Evolutionary conservation across 2,329 filamentous ascomycete species (phyloP).

Genomic region (Madurella fahalii): DNA sequence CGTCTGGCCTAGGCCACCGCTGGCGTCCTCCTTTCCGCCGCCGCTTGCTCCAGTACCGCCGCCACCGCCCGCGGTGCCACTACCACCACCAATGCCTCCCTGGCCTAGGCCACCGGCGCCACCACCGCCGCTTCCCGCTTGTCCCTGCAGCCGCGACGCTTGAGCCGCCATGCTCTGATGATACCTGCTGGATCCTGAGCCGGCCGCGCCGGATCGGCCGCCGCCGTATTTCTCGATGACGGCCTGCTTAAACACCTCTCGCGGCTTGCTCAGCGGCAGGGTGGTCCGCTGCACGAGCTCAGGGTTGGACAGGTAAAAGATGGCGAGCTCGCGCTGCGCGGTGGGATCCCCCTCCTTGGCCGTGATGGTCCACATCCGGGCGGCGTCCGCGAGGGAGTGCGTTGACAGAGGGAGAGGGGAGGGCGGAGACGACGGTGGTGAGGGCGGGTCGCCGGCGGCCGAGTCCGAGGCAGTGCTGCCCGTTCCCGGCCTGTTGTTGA

Average conservation of each 20-base stretch:
- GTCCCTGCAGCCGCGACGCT: conserved; percentile 5
- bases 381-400: conserved; percentile 74
- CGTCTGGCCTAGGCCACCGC: conserved; percentile 26
- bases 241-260: conserved; percentile 86
- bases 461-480: conserved; percentile 18
- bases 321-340: conserved; percentile 86
- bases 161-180: conserved; percentile 16
- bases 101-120: not conserved
- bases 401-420: conserved; percentile 49
- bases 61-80: not conserved
- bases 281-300: conserved; percentile 78
- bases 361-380: conserved; percentile 85
- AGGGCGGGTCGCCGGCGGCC: conserved; percentile 4
- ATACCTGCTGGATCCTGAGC: conserved; percentile 21
- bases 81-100: not conserved
- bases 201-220: conserved; percentile 32
- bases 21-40: conserved; percentile 24
- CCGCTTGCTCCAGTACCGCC: conserved; percentile 19
- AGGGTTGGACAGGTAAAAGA: conserved; percentile 89
- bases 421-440: conserved; percentile 35
- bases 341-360: conserved; percentile 87
- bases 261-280: conserved; percentile 75
- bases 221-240: conserved; percentile 68
- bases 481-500: conserved; percentile 14
- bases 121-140: conserved; percentile 24